Base-by-base conservation (phyloP, 2,329 filamentous ascomycete genomes). In the Phialocephala sp. region DNA sequence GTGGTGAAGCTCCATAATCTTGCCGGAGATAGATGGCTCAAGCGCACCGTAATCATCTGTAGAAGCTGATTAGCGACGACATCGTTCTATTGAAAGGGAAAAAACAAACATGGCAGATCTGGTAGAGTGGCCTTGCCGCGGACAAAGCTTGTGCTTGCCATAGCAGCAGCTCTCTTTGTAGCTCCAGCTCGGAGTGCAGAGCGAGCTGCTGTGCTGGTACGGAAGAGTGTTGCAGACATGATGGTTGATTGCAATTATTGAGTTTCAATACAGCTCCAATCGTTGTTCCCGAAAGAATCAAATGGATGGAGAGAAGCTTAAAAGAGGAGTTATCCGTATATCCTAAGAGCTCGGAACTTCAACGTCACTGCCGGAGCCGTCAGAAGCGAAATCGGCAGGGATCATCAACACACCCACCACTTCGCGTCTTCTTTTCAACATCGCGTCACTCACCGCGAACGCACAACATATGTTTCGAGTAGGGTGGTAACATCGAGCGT, bases 1-100 rank as follows among this genome's bases (percentile, higher is more conserved):
- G 87, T 97, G 91, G 85, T 97, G 94, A 55, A 97, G 87, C 83
- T 97, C 92, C 94, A 97, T 97, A 83, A 97, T 97, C 82, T 95
- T 88, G 79, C 91, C 91, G 58, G 91, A 94, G 82, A 97, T 88
- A 76, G 84, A 77, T 59, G 87, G 87, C 83, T 99, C 95, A 75
- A 99, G 93, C 60, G 94, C 95, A 77, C 91, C 92, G 80, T 97
- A 99, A 85, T 97, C 95, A 79, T 98, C 94, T 97, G 72, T 39
- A 39, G 18, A 32, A 39, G 8, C 39, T 57, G 27, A 60, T 70
- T 59, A 69, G 52, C 8, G 12, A 18, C 18, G 1, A 4, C 14
- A 9, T 18, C 12, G 12, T 52, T 22, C 4, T 12, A 18, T 9
- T 41, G 22, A 22, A 9, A 35, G n/a, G 15, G 50, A 47, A 9